A percentile compares a stretch with the other conserved stretches of the same genome.
Conservation (phyloP, 495 filamentous ascomycete genomes). For the Xylaria castorea region DNA sequence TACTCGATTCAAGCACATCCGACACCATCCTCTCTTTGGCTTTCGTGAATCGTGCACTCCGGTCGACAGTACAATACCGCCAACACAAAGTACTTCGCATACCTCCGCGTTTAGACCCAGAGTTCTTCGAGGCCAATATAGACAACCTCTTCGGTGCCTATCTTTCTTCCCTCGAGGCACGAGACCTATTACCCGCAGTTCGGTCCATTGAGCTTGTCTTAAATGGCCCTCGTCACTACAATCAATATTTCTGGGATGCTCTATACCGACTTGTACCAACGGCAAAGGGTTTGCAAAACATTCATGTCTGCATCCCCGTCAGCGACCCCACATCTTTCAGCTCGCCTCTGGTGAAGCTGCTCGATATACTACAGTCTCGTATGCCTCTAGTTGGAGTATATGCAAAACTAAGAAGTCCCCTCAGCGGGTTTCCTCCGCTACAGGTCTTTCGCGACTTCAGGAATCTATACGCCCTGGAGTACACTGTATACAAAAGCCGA, state of each 20-base stretch:
- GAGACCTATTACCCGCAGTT: not conserved
- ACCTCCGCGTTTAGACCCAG: not conserved
- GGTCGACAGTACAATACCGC: not conserved
- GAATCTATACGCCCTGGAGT: not conserved
- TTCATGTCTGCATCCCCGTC: not conserved
- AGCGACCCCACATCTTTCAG: too few species aligned
- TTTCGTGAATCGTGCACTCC: not conserved
- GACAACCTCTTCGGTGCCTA: not conserved
- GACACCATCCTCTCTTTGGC: not conserved
- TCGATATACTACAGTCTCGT: not conserved
- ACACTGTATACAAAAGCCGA: not conserved
- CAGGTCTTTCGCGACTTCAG: not conserved
- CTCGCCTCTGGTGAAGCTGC: not conserved
- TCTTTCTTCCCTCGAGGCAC: not conserved
- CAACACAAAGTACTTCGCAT: not conserved
- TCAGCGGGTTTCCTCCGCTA: not conserved
- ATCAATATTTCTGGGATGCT: not conserved
- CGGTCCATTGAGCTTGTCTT: not conserved
- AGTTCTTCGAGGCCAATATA: not conserved
- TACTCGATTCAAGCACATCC: not conserved
- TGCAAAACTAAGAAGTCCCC: not conserved
- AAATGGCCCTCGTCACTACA: rapidly evolving
- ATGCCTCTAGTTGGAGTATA: not conserved
- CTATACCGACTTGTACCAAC: not conserved
- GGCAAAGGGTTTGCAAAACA: not conserved